These are phyloP conservation scores for Acanthamoeba lenticulata DNA, from an alignment of 208 protist genomes.

Conservation along the genomic window DNA sequence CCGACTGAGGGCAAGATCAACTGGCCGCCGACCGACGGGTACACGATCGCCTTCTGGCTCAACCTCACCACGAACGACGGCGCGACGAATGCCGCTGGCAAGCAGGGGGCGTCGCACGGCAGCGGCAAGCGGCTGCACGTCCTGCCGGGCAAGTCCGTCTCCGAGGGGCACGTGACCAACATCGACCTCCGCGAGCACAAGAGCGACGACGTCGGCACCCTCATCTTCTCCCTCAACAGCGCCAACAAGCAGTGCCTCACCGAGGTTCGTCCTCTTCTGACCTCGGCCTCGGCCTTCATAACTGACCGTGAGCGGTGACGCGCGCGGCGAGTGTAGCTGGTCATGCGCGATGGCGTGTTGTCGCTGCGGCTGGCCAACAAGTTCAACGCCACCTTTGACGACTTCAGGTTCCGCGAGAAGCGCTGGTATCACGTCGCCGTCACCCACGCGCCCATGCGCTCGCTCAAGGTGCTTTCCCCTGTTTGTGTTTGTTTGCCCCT, in stretches of 20 bases:
- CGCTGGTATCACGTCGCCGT: constrained; percentile 64
- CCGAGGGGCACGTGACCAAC: constrained; percentile 8
- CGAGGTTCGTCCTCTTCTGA: not conserved
- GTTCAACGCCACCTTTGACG: constrained; percentile 16
- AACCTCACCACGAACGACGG: not conserved
- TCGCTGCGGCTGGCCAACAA: not conserved
- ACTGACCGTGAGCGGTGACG: not conserved
- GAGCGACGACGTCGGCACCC: not conserved
- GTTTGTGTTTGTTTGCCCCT: not conserved
- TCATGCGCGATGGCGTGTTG: not conserved
- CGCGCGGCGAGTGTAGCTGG: not conserved
- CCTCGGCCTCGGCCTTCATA: too few species aligned
- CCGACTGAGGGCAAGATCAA: not conserved
- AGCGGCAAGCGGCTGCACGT: not conserved
- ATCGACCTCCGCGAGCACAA: not conserved
- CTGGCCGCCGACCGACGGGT: constrained; percentile 17
- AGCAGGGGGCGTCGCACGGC: too few species aligned
- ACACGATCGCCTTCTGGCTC: constrained; percentile 60
- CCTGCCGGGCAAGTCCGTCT: not conserved
- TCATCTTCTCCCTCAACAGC: constrained; percentile 19
- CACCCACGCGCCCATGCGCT: not conserved
- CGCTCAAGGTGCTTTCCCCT: not conserved
- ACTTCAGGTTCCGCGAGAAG: constrained; percentile 44
- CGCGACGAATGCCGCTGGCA: not conserved
- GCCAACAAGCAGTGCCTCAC: not conserved